Percentiles rank a stretch among this genome's conserved stretches.
phyloP scores from a whole-genome alignment of 1,139 yeast species.

The Candida freyschussii region DNA sequence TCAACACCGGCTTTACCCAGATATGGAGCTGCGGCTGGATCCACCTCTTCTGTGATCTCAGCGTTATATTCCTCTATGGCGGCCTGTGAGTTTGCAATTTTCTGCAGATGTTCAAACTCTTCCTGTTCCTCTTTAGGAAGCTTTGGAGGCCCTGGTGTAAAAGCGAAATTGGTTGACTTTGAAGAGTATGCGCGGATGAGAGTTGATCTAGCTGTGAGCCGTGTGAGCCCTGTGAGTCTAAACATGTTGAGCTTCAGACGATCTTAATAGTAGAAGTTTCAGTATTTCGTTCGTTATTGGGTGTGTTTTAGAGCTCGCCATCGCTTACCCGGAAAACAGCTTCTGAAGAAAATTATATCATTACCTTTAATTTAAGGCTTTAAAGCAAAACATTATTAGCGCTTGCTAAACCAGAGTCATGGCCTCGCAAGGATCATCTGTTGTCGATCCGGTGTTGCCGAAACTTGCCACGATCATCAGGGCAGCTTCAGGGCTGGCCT shows the following conservation, averaged over 20 bases:
- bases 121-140: conserved; percentile 84
- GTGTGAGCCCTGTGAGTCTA: conserved; percentile 1
- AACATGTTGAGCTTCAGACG: conserved; percentile 2
- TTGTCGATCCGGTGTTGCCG: conserved; percentile 25
- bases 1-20: conserved; percentile 42
- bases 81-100: conserved; percentile 72
- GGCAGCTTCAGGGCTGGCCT: conserved; percentile 66
- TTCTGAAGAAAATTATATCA: conserved; percentile 1
- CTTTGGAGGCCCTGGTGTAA: conserved; percentile 75
- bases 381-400: background rate
- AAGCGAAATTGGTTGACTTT: conserved; percentile 19
- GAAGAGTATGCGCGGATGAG: conserved; percentile 17
- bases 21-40: conserved; percentile 34
- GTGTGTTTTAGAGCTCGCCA: too few species aligned
- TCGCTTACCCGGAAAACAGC: conserved; percentile 3
- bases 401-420: background rate
- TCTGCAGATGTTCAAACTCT: conserved; percentile 84
- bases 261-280: conserved; percentile 2
- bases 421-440: background rate
- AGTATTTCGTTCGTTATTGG: too few species aligned
- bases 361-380: background rate
- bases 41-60: conserved; percentile 36
- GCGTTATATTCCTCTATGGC: conserved; percentile 75
- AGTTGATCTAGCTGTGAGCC: background rate
- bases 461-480: conserved; percentile 54